A percentile compares a stretch with the other conserved stretches of the same genome.
These are phyloP conservation scores for Cladobotryum mycophilum DNA, from an alignment of 2,329 filamentous ascomycete species.

Conservation along the genomic window DNA sequence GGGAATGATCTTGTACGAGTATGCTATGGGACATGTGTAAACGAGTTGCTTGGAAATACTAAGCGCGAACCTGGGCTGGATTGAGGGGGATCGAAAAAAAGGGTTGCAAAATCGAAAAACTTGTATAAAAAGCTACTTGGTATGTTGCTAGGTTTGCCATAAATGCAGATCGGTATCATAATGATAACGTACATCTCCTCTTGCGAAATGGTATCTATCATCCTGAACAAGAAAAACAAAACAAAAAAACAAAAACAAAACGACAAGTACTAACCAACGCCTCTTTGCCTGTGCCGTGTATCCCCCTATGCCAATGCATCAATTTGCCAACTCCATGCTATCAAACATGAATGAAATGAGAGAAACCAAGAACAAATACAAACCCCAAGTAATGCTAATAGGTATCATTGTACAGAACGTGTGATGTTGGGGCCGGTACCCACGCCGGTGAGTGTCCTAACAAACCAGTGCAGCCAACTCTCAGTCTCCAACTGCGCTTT, in stretches of 20 bases:
- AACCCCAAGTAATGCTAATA: slow-evolving; percentile 14
- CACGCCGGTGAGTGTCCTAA: slow-evolving; percentile 54
- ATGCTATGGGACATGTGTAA: background rate
- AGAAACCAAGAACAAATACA: background rate
- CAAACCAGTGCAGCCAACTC: slow-evolving; percentile 59
- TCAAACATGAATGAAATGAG: background rate
- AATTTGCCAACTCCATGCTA: slow-evolving; percentile 3
- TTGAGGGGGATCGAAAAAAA: too few relatives aligned
- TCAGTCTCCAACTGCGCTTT: slow-evolving; percentile 57
- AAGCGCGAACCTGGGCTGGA: too few relatives aligned
- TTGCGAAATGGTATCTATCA: slow-evolving; percentile 12
- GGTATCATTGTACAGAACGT: slow-evolving; percentile 18
- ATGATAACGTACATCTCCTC: slow-evolving; percentile 15
- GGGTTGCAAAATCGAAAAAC: background rate
- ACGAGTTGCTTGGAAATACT: background rate
- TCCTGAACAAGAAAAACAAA: slow-evolving; percentile 14
- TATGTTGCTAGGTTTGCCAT: slow-evolving; percentile 3
- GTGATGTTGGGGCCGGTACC: slow-evolving; percentile 54
- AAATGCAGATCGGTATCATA: slow-evolving; percentile 17
- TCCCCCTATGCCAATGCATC: slow-evolving; percentile 2
- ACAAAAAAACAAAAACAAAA: slow-evolving; percentile 16
- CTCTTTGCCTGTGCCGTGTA: slow-evolving; percentile 3
- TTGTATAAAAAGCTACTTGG: slow-evolving; percentile 20
- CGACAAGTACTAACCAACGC: slow-evolving; percentile 11
- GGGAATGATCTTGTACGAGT: slow-evolving; percentile 7